A percentile compares a stretch with the other conserved stretches of the same genome.
These are phyloP conservation scores for Clathrospora elynae DNA, from an alignment of 2,329 filamentous ascomycete genomes.

Conservation along the genomic window DNA sequence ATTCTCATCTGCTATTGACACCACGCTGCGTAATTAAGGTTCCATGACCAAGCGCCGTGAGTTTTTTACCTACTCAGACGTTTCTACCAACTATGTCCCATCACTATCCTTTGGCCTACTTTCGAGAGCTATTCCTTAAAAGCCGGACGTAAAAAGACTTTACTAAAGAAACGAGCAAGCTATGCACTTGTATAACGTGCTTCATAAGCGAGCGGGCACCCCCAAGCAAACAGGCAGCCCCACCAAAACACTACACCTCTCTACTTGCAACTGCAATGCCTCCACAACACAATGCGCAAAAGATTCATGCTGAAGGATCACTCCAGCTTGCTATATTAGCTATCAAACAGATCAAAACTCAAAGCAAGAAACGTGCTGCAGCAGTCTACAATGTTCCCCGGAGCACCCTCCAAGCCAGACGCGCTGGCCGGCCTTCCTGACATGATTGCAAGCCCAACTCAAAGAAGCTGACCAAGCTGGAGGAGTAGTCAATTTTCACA, in stretches of 20 bases:
- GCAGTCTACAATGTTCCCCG: conserved; percentile 5
- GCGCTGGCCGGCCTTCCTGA: conserved; percentile 1
- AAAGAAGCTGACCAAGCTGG: conserved; percentile 1
- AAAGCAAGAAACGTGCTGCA: conserved; percentile 3
- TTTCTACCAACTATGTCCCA: too few relatives aligned
- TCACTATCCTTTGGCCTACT: too few relatives aligned
- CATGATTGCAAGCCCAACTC: not conserved
- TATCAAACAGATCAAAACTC: conserved; percentile 1
- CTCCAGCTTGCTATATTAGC: conserved; percentile 5
- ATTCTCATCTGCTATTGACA: too few relatives aligned
- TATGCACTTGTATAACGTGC: too few relatives aligned
- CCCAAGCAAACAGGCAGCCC: not conserved
- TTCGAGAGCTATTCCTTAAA: too few relatives aligned
- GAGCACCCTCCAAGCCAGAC: conserved; percentile 2
- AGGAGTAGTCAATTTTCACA: not conserved
- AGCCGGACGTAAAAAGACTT: too few relatives aligned
- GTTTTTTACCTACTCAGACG: too few relatives aligned
- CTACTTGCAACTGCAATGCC: conserved; percentile 3
- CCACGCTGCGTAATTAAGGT: too few relatives aligned
- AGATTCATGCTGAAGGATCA: conserved; percentile 7
- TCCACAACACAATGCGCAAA: conserved; percentile 3
- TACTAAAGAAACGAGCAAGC: too few relatives aligned
- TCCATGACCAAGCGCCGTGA: too few relatives aligned
- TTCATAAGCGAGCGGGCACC: too few relatives aligned
- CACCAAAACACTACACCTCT: not conserved